Percentiles rank a stretch among this genome's conserved stretches.
Conservation (phyloP, 345 rosid genomes). For the Mallotus nudiflorus region DNA sequence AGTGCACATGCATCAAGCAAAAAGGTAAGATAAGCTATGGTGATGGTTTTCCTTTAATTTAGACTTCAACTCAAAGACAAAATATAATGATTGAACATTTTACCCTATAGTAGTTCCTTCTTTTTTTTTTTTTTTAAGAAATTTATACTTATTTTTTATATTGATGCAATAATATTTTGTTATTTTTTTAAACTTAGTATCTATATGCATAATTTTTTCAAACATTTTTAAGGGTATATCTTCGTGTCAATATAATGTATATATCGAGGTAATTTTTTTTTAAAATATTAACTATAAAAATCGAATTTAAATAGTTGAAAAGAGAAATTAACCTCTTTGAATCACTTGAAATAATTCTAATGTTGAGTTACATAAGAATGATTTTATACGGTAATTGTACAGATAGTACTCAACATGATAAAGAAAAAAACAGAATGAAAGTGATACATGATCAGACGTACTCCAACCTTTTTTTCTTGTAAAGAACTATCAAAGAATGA, state of each 20-base stretch:
- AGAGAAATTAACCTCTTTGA: no score
- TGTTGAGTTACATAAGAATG: constrained; percentile 3
- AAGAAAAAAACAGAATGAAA: not conserved
- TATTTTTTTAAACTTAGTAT: no score
- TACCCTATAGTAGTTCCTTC: not conserved
- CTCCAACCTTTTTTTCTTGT: no score
- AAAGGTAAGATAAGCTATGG: not conserved
- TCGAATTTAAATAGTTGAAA: no score
- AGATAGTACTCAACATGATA: not conserved
- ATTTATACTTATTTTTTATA: not conserved
- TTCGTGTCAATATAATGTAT: no score
- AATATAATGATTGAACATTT: constrained; percentile 4
- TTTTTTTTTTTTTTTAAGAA: not conserved
- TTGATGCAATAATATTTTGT: no score
- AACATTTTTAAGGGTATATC: no score
- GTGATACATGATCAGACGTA: not conserved
- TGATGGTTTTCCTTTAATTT: not conserved
- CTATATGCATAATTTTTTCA: no score
- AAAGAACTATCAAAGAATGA: no score
- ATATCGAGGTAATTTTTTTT: no score
- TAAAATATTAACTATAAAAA: no score
- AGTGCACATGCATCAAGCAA: constrained; percentile 14
- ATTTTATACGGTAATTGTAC: not conserved
- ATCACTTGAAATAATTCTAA: no score
- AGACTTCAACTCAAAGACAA: constrained; percentile 6